A percentile compares a stretch with the other conserved stretches of the same genome.
Evolutionary conservation across 2,329 filamentous ascomycete species (phyloP).

Genomic region (Zopfia rhizophila): DNA sequence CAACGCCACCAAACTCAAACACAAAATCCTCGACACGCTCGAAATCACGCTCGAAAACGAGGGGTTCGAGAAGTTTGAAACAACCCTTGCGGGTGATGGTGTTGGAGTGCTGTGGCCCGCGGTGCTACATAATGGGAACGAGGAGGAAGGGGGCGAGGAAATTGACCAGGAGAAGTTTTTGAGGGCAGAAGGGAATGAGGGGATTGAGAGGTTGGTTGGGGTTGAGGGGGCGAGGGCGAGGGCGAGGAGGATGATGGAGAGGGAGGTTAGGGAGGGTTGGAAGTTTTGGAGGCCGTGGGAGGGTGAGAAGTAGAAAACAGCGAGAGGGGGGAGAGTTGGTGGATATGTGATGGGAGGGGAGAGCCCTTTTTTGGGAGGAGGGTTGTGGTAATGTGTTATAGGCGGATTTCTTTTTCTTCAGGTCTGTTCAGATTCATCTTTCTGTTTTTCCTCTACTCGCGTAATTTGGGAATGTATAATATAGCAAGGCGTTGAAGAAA

Average conservation of each 20-base stretch:
- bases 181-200: slow-evolving; percentile 82
- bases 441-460: too few species aligned
- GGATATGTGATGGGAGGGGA: too few species aligned
- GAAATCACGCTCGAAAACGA: slow-evolving; percentile 67
- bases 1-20: slow-evolving; percentile 44
- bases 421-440: too few species aligned
- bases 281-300: slow-evolving; percentile 54
- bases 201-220: slow-evolving; percentile 87
- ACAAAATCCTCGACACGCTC: slow-evolving; percentile 65
- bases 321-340: too few species aligned
- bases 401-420: too few species aligned
- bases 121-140: slow-evolving; percentile 84
- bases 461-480: too few species aligned
- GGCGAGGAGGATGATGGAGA: slow-evolving; percentile 29
- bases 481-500: too few species aligned
- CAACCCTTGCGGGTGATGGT: slow-evolving; percentile 90
- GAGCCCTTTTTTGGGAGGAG: too few species aligned
- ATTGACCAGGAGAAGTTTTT: slow-evolving; percentile 92
- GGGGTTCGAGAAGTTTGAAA: slow-evolving; percentile 86
- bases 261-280: slow-evolving; percentile 52
- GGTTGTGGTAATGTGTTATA: too few species aligned
- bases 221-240: slow-evolving; percentile 60
- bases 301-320: too few species aligned
- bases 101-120: slow-evolving; percentile 96
- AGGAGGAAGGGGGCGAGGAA: slow-evolving; percentile 86